Percentiles rank a stretch among this genome's conserved stretches.
Evolutionary conservation across 345 rosid species (phyloP).

Genomic region (Lepidium aucheri): DNA sequence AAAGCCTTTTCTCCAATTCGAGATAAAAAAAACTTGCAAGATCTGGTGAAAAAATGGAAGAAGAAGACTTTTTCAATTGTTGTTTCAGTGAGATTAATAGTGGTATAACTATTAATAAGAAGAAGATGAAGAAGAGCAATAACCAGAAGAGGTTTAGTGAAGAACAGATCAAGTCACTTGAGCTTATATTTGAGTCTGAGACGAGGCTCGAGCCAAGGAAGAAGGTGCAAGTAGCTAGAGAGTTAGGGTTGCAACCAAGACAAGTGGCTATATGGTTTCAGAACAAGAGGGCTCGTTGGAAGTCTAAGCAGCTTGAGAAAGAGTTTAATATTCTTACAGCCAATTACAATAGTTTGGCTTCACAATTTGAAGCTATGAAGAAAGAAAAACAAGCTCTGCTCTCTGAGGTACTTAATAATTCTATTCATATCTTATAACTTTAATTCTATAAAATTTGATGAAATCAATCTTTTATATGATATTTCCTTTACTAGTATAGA

Average conservation of each 20-base stretch:
- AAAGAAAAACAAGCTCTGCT: conserved; percentile 50
- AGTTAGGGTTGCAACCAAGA: conserved; percentile 71
- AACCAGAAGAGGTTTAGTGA: conserved; percentile 59
- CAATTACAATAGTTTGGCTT: conserved; percentile 42
- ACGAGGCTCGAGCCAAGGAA: conserved; percentile 59
- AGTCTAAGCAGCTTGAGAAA: conserved; percentile 57
- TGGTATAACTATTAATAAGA: conserved; percentile 26
- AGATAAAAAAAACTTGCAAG: background rate
- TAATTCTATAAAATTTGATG: background rate
- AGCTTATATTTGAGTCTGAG: conserved; percentile 58
- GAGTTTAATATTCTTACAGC: conserved; percentile 44
- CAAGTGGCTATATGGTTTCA: conserved; percentile 84
- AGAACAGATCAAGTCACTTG: conserved; percentile 55
- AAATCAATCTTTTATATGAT: background rate
- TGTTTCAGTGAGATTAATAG: conserved; percentile 4
- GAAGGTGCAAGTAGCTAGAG: conserved; percentile 54
- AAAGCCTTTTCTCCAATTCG: background rate
- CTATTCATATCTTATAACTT: background rate
- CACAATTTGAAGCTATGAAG: conserved; percentile 43
- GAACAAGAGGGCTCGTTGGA: conserved; percentile 27
- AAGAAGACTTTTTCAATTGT: background rate
- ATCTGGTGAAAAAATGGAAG: conserved; percentile 13
- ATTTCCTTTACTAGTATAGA: background rate
- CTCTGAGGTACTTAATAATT: conserved; percentile 33
- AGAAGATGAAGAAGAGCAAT: conserved; percentile 22